Evolutionary conservation across 495 filamentous ascomycete species (phyloP), one percentile per base, ranked within the genome.

Genomic region (Oleoguttula mirabilis): DNA sequence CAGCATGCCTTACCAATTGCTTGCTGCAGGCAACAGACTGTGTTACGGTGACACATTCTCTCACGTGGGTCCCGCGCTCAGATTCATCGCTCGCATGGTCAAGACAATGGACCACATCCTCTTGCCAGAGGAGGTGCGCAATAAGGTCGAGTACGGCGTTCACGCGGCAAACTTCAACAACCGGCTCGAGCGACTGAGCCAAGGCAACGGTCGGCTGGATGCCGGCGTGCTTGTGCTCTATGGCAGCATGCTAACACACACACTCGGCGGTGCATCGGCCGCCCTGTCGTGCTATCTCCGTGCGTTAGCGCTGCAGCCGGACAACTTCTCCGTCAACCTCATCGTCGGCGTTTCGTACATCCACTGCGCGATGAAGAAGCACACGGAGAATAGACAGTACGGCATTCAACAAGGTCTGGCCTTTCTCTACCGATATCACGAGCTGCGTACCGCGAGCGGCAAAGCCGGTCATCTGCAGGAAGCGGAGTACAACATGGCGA

Each of bases 241-340:
- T 57, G 90, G 84, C 1, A 79, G 94, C 55, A 85, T 94, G 27
- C 66, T 94, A 15, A 84, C 82, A 53, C 71, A 75, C 6, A 79
- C 80, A 6, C 3, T 2, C 12, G 24, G 41, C 30, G 82, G 75
- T 47, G 90, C 90, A 63, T 68, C 73, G 2, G 80, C 80, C 31
- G 84, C 92, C 1, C 64, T 98, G 17, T 88, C 88, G 44, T 96
- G 94, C 63, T 92, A 93, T 51, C 78, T 84, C 47, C 82, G 90
- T 31, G 92, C 88, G 3, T 80, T 82, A 35, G 77, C 82, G 0
- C 59, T 95, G 0, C 77, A 85, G 52, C 82, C 82, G 2, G 50
- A 73, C 12, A 92, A 94, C 52, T 69, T 77, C 3, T 71, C 79
- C 31, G 72, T 94, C 43, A 80, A 84, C 50, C 76, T 98, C 21